Evolutionary conservation across 768 basidiomycete genomes (phyloP).

Genomic region (Podaxis pistillaris): DNA sequence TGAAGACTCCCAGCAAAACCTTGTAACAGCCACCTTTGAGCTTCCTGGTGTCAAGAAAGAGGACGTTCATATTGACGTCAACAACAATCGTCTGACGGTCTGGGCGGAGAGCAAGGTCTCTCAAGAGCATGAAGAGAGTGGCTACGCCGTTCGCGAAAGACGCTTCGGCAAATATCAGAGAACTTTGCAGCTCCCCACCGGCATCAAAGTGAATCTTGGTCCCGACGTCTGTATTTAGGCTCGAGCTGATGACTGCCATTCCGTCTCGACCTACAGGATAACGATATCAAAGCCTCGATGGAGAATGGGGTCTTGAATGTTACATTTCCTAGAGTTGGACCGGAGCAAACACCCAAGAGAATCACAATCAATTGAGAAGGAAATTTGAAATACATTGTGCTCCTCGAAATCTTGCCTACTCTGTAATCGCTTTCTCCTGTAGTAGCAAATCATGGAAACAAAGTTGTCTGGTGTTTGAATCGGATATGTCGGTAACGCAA

Average conservation of each 20-base stretch:
- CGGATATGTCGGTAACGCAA: not conserved
- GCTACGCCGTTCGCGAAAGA: slow-evolving; percentile 45
- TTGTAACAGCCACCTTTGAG: slow-evolving; percentile 53
- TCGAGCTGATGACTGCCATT: not conserved
- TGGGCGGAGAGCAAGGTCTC: slow-evolving; percentile 40
- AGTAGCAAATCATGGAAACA: too few species aligned
- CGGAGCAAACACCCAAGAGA: slow-evolving; percentile 31
- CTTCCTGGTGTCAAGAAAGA: slow-evolving; percentile 53
- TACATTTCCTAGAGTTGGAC: slow-evolving; percentile 48
- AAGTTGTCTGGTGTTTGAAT: not conserved
- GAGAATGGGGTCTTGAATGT: slow-evolving; percentile 50
- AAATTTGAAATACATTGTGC: not conserved
- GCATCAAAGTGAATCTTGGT: slow-evolving; percentile 39
- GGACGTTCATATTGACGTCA: slow-evolving; percentile 44
- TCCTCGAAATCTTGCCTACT: too few species aligned
- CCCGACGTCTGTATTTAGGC: not conserved
- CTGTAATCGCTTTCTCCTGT: too few species aligned
- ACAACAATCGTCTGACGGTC: slow-evolving; percentile 44
- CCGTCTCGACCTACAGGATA: slow-evolving; percentile 27
- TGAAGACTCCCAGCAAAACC: slow-evolving; percentile 21
- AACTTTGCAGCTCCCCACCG: slow-evolving; percentile 44
- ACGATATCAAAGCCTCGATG: slow-evolving; percentile 37
- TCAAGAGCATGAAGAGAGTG: slow-evolving; percentile 30
- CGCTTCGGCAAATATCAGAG: slow-evolving; percentile 48
- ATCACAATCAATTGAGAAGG: slow-evolving; percentile 26